These are phyloP conservation scores for Neonectria neomacrospora DNA, from an alignment of 2,329 filamentous ascomycete genomes.

Conservation along the genomic window DNA sequence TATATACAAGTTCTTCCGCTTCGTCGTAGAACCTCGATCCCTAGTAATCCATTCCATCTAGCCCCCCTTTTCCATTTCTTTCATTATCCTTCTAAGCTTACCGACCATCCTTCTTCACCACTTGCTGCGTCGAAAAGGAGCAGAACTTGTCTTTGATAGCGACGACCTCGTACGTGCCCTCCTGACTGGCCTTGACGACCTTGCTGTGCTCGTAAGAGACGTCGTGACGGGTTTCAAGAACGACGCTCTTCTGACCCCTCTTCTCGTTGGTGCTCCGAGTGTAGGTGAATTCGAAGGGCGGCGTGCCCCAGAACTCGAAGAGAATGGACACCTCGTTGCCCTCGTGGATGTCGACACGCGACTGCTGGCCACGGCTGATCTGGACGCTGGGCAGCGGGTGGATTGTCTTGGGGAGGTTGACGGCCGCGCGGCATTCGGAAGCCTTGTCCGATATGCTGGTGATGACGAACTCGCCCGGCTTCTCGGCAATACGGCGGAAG, in stretches of 20 bases:
- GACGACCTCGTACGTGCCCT: conserved; percentile 97
- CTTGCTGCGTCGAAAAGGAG: conserved; percentile 80
- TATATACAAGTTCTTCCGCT: conserved; percentile 43
- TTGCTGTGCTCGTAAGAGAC: conserved; percentile 84
- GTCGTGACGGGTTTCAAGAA: conserved; percentile 93
- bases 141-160: conserved; percentile 95
- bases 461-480: conserved; percentile 88
- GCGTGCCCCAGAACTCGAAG: conserved; percentile 95
- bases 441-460: conserved; percentile 88
- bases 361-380: conserved; percentile 84
- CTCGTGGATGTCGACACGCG: conserved; percentile 93
- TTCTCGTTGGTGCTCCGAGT: conserved; percentile 88
- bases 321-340: conserved; percentile 92
- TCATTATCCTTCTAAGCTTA: conserved; percentile 28
- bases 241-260: conserved; percentile 79
- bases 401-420: conserved; percentile 83
- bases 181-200: conserved; percentile 85
- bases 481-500: conserved; percentile 93
- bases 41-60: conserved; percentile 31
- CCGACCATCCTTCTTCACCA: conserved; percentile 61
- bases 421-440: conserved; percentile 84
- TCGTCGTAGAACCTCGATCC: conserved; percentile 35
- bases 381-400: conserved; percentile 92
- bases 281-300: conserved; percentile 98
- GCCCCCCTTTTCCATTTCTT: conserved; percentile 17